Percentiles rank a stretch among this genome's conserved stretches.
Conservation (phyloP, 2,329 filamentous ascomycete genomes). For the Exophiala aquamarina region DNA sequence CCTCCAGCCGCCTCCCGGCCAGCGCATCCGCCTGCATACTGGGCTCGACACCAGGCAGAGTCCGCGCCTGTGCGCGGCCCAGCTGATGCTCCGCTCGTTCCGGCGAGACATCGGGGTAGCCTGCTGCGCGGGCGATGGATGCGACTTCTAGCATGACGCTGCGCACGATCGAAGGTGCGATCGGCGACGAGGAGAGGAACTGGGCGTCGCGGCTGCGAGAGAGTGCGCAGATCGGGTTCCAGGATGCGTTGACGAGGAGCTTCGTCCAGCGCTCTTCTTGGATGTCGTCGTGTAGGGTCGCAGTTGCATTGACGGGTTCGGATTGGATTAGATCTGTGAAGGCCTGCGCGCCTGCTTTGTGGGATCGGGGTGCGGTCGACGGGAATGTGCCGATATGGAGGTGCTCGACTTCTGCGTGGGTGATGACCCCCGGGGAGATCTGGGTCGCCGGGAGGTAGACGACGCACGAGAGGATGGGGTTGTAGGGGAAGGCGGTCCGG, state of each 20-base stretch:
- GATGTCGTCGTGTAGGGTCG: constrained; percentile 53
- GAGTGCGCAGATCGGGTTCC: constrained; percentile 62
- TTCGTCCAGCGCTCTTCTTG: constrained; percentile 62
- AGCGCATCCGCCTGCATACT: constrained; percentile 53
- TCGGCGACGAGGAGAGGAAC: constrained; percentile 47
- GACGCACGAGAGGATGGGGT: constrained; percentile 57
- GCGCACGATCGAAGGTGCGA: constrained; percentile 33
- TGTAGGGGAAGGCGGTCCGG: constrained; percentile 46
- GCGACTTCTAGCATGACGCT: constrained; percentile 49
- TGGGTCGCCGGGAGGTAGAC: constrained; percentile 56
- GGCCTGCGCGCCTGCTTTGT: constrained; percentile 32
- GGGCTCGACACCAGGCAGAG: constrained; percentile 44
- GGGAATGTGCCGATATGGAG: constrained; percentile 55
- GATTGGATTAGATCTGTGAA: constrained; percentile 45
- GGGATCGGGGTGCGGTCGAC: constrained; percentile 26
- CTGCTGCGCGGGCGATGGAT: constrained; percentile 40
- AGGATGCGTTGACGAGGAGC: constrained; percentile 60
- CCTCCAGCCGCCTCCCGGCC: constrained; percentile 44
- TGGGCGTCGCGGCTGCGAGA: constrained; percentile 54
- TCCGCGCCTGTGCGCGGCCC: constrained; percentile 36
- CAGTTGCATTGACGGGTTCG: constrained; percentile 45
- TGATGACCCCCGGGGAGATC: constrained; percentile 48
- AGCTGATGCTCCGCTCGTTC: constrained; percentile 41
- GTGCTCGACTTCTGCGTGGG: constrained; percentile 47
- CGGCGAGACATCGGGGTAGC: constrained; percentile 37